Evolutionary conservation across 2,329 filamentous ascomycete genomes (phyloP).

Genomic region (Hypocrella siamensis): DNA sequence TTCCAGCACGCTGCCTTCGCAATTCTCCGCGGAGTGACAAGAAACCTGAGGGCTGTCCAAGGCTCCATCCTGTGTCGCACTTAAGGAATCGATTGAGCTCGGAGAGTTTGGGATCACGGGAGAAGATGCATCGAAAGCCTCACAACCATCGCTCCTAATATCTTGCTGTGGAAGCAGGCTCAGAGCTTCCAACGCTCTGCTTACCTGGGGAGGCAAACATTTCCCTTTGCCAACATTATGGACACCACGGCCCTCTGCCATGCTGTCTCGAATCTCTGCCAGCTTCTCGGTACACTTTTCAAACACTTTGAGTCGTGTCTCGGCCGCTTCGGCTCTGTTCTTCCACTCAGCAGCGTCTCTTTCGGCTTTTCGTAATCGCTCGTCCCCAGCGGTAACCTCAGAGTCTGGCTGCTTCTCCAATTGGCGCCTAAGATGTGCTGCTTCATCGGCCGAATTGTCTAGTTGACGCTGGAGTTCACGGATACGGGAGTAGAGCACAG

Average conservation of each 20-base stretch:
- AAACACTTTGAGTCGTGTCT: constrained; percentile 33
- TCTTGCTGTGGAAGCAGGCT: not conserved
- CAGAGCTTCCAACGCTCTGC: not conserved
- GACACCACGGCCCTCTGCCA: not conserved
- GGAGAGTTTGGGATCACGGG: not conserved
- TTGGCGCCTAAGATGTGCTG: constrained; percentile 25
- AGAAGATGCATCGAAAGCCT: not conserved
- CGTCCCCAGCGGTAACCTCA: constrained; percentile 28
- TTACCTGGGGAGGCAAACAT: not conserved
- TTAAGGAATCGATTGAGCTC: not conserved
- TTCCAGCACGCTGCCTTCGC: not conserved
- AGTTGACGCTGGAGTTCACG: constrained; percentile 31
- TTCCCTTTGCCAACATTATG: not conserved
- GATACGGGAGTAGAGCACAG: constrained; percentile 30
- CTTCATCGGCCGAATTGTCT: constrained; percentile 28
- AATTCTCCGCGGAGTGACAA: not conserved
- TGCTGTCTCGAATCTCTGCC: constrained; percentile 13
- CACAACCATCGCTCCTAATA: not conserved
- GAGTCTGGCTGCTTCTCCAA: constrained; percentile 26
- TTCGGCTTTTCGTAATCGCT: constrained; percentile 26
- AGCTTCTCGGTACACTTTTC: constrained; percentile 24
- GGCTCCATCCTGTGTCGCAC: constrained; percentile 2
- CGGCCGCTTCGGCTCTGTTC: constrained; percentile 37
- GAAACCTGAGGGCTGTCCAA: not conserved
- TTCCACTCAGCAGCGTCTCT: constrained; percentile 29